phyloP scores from a whole-genome alignment of 2,329 filamentous ascomycete species.

The Diaporthe sp. region DNA sequence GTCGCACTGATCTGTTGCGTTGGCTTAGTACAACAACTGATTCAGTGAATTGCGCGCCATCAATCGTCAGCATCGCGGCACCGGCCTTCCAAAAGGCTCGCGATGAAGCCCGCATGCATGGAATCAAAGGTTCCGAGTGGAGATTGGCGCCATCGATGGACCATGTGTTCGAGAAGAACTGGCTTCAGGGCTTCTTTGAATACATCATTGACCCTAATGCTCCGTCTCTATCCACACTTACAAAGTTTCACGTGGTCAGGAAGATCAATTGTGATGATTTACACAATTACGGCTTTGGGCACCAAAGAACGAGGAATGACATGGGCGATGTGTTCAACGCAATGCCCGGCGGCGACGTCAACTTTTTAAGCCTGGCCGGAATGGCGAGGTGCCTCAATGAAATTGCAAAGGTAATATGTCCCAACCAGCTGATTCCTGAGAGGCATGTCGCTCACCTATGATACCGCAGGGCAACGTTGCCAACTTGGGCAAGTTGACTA shows the following conservation, averaged over 20 bases:
- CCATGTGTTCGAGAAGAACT: background rate
- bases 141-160: no score
- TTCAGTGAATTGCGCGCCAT: background rate
- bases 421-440: background rate
- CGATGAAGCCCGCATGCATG: background rate
- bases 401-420: background rate
- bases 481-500: accelerated
- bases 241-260: background rate
- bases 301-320: background rate
- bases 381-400: background rate
- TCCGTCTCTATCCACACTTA: background rate
- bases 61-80: background rate
- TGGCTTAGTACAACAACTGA: background rate
- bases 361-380: background rate
- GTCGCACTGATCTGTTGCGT: background rate
- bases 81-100: background rate
- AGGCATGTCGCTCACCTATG: background rate
- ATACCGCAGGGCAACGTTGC: background rate
- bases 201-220: background rate
- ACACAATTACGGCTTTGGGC: background rate
- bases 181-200: background rate
- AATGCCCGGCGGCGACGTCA: background rate
- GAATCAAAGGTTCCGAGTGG: no score
- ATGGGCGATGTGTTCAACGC: background rate
- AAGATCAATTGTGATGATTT: background rate